phyloP scores from a whole-genome alignment of 139 green algal species.

The Coelastrella sp. region DNA sequence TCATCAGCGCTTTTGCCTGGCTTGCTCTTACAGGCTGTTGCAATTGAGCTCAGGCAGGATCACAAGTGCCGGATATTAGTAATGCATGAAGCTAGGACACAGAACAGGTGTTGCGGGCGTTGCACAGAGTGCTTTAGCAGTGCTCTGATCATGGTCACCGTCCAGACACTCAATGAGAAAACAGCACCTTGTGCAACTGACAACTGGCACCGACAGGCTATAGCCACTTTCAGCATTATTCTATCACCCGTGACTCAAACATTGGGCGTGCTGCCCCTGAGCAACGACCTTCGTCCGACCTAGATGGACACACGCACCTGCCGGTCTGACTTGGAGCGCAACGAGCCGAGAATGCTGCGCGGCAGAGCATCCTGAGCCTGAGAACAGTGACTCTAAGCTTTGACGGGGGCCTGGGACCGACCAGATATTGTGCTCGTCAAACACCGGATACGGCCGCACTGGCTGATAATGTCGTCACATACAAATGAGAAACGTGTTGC shows the following conservation, averaged over 20 bases:
- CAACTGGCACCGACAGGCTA: too few relatives aligned
- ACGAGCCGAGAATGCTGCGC: not conserved
- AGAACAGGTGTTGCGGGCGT: too few relatives aligned
- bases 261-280: not conserved
- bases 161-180: too few relatives aligned
- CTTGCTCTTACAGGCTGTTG: not conserved
- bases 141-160: too few relatives aligned
- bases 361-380: not conserved
- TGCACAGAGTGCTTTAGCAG: too few relatives aligned
- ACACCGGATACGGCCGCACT: not conserved
- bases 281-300: not conserved
- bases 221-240: too few relatives aligned
- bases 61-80: too few relatives aligned
- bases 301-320: not conserved
- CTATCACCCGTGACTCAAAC: not conserved
- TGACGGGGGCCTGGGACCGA: not conserved
- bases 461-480: not conserved
- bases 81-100: too few relatives aligned
- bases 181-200: too few relatives aligned
- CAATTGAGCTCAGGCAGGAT: not conserved
- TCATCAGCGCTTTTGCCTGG: not conserved
- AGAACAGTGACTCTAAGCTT: not conserved
- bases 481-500: not conserved
- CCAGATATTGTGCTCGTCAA: not conserved
- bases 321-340: not conserved